Evolutionary conservation across 2,329 filamentous ascomycete genomes (phyloP).

Genomic region (Blumeria hordei): DNA sequence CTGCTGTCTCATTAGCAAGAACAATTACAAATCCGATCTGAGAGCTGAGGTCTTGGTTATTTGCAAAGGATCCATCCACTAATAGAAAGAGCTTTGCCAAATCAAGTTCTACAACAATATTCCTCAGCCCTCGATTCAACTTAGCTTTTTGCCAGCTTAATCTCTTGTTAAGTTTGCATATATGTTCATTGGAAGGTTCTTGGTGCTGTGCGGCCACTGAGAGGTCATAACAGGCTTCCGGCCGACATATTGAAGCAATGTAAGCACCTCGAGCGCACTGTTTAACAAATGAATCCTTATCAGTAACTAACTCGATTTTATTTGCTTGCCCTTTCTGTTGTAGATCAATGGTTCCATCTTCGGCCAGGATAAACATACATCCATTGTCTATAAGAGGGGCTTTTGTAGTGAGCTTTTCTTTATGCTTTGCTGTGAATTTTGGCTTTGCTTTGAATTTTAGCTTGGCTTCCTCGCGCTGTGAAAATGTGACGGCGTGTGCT

Average conservation of each 20-base stretch:
- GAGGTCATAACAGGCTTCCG: neutral
- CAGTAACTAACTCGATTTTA: neutral
- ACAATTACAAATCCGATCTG: too few relatives aligned
- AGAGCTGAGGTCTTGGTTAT: too few relatives aligned
- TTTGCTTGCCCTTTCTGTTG: neutral
- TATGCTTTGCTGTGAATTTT: neutral
- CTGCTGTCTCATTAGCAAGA: too few relatives aligned
- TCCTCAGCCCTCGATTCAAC: too few relatives aligned
- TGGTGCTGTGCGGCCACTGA: neutral
- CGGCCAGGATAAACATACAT: neutral
- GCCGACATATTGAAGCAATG: neutral
- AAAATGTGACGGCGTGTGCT: too few relatives aligned
- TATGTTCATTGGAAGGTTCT: too few relatives aligned
- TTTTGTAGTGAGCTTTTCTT: neutral
- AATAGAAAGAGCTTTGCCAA: neutral
- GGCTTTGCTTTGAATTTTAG: neutral
- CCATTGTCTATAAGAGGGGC: neutral
- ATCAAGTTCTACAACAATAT: neutral
- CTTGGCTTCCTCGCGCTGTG: neutral
- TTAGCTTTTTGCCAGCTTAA: too few relatives aligned
- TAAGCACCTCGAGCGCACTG: neutral
- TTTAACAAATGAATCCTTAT: neutral
- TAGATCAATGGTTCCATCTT: neutral
- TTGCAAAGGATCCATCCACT: neutral
- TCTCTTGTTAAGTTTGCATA: neutral